Conservation (phyloP, 1,139 yeast genomes). For the Debaryomyces singareniensis region DNA sequence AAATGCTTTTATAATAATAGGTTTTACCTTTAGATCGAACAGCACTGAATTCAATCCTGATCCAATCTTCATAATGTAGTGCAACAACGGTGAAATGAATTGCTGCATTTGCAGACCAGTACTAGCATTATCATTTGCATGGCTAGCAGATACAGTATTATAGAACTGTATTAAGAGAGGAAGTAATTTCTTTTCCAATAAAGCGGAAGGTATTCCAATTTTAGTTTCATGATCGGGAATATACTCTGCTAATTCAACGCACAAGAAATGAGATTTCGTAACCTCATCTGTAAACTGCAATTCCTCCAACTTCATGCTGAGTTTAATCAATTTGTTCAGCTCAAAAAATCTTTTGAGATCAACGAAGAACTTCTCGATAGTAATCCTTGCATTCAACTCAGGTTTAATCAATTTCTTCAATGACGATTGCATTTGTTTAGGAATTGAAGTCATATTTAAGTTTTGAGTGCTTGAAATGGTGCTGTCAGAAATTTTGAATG, state of each 20-base stretch:
- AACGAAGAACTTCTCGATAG: constrained; percentile 44
- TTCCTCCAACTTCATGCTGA: constrained; percentile 47
- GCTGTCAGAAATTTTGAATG: constrained; percentile 7
- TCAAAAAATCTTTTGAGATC: constrained; percentile 37
- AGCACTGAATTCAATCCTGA: constrained; percentile 28
- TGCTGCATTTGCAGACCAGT: constrained; percentile 28
- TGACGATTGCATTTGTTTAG: constrained; percentile 10
- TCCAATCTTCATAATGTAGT: constrained; percentile 41
- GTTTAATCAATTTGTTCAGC: constrained; percentile 37
- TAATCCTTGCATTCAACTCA: constrained; percentile 33
- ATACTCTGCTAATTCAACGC: constrained; percentile 30
- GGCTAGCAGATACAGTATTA: constrained; percentile 17
- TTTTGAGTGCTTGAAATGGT: constrained; percentile 2
- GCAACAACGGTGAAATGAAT: constrained; percentile 36
- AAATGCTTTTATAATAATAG: constrained; percentile 59
- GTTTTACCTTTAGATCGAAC: constrained; percentile 48
- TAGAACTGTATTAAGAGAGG: constrained; percentile 53
- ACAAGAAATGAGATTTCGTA: constrained; percentile 51
- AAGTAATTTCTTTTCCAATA: constrained; percentile 55
- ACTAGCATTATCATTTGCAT: constrained; percentile 19
- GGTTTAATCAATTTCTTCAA: constrained; percentile 18
- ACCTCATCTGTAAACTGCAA: constrained; percentile 42
- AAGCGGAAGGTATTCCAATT: constrained; percentile 47
- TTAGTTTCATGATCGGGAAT: constrained; percentile 14
- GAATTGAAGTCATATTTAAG: constrained; percentile 4